A percentile compares a stretch with the other conserved stretches of the same genome.
phyloP scores from a whole-genome alignment of 164 flowering plant species.

The Aristolochia contorta region DNA sequence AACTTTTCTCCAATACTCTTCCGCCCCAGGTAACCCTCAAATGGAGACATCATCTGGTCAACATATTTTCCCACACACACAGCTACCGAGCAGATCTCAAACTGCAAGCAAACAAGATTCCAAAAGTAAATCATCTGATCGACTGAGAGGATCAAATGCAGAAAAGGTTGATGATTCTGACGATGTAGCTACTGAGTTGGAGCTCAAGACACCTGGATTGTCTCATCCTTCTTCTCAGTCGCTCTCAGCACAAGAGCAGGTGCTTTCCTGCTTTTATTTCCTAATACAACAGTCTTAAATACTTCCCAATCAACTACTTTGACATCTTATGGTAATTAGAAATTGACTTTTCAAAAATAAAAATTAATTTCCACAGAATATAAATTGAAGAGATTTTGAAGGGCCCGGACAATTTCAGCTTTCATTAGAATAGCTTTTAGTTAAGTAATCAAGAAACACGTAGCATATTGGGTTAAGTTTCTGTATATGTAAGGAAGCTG shows the following conservation, averaged over 20 bases:
- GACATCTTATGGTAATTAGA: no score
- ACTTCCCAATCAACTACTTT: no score
- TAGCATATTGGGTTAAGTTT: no score
- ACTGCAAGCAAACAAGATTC: conserved; percentile 45
- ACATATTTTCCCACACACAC: conserved; percentile 24
- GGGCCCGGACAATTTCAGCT: no score
- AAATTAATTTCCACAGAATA: no score
- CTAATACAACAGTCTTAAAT: no score
- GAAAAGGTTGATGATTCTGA: conserved; percentile 39
- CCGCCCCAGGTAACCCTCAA: conserved; percentile 32
- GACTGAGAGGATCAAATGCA: conserved; percentile 23
- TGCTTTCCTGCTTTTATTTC: conserved; percentile 6
- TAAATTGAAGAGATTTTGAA: no score
- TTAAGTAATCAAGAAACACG: no score
- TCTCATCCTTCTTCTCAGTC: conserved; percentile 11
- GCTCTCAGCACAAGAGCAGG: conserved; percentile 28
- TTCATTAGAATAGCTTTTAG: no score
- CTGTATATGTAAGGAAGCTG: no score
- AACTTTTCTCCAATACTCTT: conserved; percentile 48
- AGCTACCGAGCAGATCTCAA: conserved; percentile 34
- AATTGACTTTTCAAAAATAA: no score
- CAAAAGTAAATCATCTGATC: conserved; percentile 34
- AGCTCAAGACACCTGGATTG: conserved; percentile 70
- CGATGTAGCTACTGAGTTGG: conserved; percentile 68
- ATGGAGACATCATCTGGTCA: conserved; percentile 49